Evolutionary conservation across 83 land plant species (phyloP), one percentile per base, ranked within the genome.

Genomic region (Diphasiastrum complanatum): DNA sequence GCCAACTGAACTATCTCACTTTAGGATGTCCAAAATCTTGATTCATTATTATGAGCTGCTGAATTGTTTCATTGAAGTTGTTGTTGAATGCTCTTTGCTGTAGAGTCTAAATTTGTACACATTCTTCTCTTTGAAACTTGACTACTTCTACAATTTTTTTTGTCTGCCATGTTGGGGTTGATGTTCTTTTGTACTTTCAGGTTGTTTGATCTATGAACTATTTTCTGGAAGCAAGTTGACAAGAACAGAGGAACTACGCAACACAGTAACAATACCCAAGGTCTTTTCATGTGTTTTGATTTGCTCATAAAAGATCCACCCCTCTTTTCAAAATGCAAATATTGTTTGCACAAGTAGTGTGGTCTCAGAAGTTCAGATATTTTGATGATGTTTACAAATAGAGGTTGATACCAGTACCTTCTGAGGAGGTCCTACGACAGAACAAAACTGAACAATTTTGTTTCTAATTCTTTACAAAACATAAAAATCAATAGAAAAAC

Each of bases 181-280:
- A 40, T 40, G 43, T 40, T 8, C 8, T 40, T 1, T 45, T 41
- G 63, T 52, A 4, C 6, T 28, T 54, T 38, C 71, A 95, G 99
- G 99, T 36, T 95, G 99, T 65, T 65, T 95, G 30, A 95, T 95
- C 2, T 89, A 84, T 79, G 99, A 95, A 60, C 74, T 95, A 35
- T 95, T 95, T 57, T 77, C 83, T 45, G 85, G 82, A 34, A 58
- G 55, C 47, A 95, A 75, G 75, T 78, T 95, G 62, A 35, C 73
- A 45, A 95, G 74, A 71, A 84, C 90, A 25, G 99, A 95, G 68
- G 99, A 95, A 52, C 74, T 95, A 27, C 87, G 85, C 0, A 81
- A 86, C 51, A 89, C 83, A 23, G 81, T 81, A 51, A 77, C 74
- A 46, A 81, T 95, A 36, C 99, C 99, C 35, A 95, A 95, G 97